Evolutionary conservation across 2,329 filamentous ascomycete species (phyloP), one percentile per base, ranked within the genome.

Genomic region (Diaporthe sp.): DNA sequence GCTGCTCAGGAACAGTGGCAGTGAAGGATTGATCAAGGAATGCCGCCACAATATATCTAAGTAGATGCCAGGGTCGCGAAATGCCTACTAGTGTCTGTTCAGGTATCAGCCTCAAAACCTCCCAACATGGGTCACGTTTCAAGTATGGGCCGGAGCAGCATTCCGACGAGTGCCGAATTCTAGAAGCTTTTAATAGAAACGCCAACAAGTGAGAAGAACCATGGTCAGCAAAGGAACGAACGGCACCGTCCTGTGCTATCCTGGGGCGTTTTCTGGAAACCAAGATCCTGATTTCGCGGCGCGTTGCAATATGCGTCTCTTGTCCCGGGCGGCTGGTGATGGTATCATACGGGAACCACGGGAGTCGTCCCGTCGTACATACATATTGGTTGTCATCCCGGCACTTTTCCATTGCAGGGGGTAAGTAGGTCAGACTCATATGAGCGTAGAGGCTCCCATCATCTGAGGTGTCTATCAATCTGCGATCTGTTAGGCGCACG

Each of bases 251-350:
- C 31, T n/a, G 19, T 37, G 31, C 22, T 4, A 31, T 31, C 12
- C 19, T 10, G 25, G 17, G 22, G 31, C 61, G 49, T 49, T 13
- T 39, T 9, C 9, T 28, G 15, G 31, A 31, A 42, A 55, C n/a
- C 49, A 42, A 42, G 22, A 70, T 70, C 49, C 49, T 13, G 34
- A 28, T 28, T 37, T 39, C 46, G 31, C 31, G 12, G 25, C 19
- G 62, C 19, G n/a, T 68, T n/a, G 22, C 22, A 70, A 70, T 42
- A 53, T 70, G 65, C 34, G 34, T 25, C n/a, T 55, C 49, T 68
- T 68, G 65, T 39, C 42, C 61, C 61, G 61, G 61, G 61, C 61
- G 61, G 61, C 42, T 70, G 65, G 42, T 17, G 49, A 42, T 28
- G 13, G 6, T 22, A 31, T 28, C 60, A 22, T 28, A 31, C 65